Evolutionary conservation across 305 asterid species (phyloP).

Genomic region (Vinca major): DNA sequence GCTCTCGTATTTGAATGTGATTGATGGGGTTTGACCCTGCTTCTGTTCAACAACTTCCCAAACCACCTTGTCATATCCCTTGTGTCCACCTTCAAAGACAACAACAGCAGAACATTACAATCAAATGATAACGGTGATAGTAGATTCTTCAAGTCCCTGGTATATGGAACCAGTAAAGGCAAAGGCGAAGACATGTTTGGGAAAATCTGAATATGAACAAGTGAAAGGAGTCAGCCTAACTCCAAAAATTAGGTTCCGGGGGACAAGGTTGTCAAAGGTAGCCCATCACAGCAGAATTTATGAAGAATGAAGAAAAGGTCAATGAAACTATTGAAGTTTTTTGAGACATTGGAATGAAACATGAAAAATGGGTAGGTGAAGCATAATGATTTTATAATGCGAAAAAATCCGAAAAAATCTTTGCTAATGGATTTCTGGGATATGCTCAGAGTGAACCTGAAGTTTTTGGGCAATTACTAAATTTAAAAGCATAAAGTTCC

Average conservation of each 20-base stretch:
- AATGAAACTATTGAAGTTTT: neutral
- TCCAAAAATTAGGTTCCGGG: neutral
- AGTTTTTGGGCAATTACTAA: neutral
- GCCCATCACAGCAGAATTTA: constrained; percentile 4
- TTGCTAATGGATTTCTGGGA: neutral
- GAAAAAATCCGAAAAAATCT: too few species aligned
- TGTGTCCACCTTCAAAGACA: constrained; percentile 59
- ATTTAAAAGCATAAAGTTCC: neutral
- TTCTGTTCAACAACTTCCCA: constrained; percentile 82
- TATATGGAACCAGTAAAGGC: neutral
- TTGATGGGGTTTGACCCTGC: constrained; percentile 71
- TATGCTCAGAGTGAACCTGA: neutral
- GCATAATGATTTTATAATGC: neutral
- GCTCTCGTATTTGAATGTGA: constrained; percentile 71
- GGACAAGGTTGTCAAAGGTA: neutral
- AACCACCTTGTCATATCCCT: constrained; percentile 90
- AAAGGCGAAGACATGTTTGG: neutral
- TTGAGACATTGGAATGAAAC: neutral
- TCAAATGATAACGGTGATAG: neutral
- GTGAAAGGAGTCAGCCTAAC: neutral
- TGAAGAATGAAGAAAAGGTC: neutral
- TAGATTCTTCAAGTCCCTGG: neutral
- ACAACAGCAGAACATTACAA: neutral
- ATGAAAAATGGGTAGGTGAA: neutral
- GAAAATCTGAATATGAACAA: neutral